These are phyloP conservation scores for Dendryphion nanum DNA, from an alignment of 2,329 filamentous ascomycete species.

Conservation along the genomic window DNA sequence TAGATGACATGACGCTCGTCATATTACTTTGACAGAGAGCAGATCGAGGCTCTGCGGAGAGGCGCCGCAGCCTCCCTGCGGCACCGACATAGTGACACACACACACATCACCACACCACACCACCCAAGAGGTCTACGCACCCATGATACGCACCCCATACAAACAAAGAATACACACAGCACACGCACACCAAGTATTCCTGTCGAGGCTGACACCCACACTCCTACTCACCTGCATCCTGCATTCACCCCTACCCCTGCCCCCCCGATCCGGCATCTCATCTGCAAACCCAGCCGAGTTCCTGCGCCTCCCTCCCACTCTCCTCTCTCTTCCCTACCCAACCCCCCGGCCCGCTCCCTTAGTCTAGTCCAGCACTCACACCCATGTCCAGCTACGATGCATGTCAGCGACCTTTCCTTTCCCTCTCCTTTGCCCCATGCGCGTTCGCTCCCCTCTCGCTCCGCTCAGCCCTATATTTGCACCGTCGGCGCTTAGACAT, in stretches of 20 bases:
- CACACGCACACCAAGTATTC: too few relatives aligned
- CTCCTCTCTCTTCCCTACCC: too few relatives aligned
- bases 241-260: too few relatives aligned
- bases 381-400: neutral
- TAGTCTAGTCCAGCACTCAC: constrained; percentile 1
- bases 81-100: neutral
- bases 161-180: too few relatives aligned
- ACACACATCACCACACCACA: too few relatives aligned
- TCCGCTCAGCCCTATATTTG: constrained; percentile 12
- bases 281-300: neutral
- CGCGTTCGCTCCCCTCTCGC: neutral
- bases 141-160: too few relatives aligned
- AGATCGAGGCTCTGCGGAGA: constrained; percentile 16
- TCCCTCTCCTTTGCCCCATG: neutral
- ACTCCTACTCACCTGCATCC: constrained; percentile 2
- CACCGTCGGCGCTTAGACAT: too few relatives aligned
- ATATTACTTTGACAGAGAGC: constrained; percentile 3
- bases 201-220: constrained; percentile 20
- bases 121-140: too few relatives aligned
- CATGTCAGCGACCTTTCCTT: neutral
- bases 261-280: neutral
- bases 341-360: constrained; percentile 3
- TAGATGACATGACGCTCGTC: constrained; percentile 5
- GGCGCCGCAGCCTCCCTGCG: constrained; percentile 5
- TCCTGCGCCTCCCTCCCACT: constrained; percentile 5